Conservation (phyloP, 352 stramenopile species). For the Pythium utonaiense region DNA sequence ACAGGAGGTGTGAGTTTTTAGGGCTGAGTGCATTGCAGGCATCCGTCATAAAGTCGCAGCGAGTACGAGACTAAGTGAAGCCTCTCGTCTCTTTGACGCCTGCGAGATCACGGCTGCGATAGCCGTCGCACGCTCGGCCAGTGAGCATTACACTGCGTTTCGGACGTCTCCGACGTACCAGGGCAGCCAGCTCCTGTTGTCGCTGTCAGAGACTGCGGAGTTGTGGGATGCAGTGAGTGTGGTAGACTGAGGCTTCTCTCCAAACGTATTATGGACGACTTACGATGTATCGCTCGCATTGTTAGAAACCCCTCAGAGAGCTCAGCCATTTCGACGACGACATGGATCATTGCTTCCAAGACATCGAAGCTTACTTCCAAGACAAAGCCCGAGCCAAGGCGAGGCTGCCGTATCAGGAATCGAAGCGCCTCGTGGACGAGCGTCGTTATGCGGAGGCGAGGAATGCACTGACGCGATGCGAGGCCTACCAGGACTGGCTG, state of each 20-base stretch:
- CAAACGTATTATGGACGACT: too few species aligned
- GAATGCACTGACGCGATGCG: neutral
- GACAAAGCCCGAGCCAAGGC: neutral
- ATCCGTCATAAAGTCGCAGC: constrained; percentile 3
- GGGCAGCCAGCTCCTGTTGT: constrained; percentile 3
- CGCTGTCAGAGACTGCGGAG: neutral
- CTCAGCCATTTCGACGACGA: constrained; percentile 1
- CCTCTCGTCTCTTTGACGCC: neutral
- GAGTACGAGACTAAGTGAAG: neutral
- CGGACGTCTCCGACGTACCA: constrained; percentile 1
- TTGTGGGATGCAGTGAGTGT: neutral
- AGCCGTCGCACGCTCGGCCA: neutral
- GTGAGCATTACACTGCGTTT: constrained; percentile 2
- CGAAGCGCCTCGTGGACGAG: neutral
- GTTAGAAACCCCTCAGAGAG: constrained; percentile 1
- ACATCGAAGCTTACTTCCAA: constrained; percentile 3
- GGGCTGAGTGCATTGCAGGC: constrained; percentile 2
- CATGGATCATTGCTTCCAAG: neutral
- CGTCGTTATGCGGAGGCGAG: neutral
- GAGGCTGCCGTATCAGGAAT: neutral
- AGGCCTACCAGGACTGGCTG: constrained; percentile 1
- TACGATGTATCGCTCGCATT: too few species aligned
- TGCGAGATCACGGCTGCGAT: constrained; percentile 4
- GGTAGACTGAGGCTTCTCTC: too few species aligned
- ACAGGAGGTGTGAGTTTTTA: neutral